These are phyloP conservation scores for Aspergillus tamarii DNA, from an alignment of 2,329 filamentous ascomycete species.

Conservation along the genomic window DNA sequence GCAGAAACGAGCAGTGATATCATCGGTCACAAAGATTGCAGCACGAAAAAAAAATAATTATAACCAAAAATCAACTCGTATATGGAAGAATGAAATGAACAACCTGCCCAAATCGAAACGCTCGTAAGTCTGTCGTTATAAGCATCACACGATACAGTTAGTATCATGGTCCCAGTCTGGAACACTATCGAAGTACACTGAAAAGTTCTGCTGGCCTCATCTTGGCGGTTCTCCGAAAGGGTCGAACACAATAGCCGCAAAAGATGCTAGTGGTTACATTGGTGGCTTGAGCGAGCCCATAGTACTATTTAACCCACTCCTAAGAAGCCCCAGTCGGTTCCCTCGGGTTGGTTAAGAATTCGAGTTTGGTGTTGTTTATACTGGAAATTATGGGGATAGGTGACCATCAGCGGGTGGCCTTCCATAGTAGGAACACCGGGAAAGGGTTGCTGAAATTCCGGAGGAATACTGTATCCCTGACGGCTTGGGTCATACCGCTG, in stretches of 20 bases:
- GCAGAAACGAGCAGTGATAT: background rate
- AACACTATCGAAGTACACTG: background rate
- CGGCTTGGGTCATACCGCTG: slow-evolving; percentile 37
- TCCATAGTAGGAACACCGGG: slow-evolving; percentile 33
- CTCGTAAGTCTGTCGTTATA: slow-evolving; percentile 12
- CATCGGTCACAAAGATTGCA: slow-evolving; percentile 1
- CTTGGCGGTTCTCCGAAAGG: background rate
- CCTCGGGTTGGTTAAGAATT: slow-evolving; percentile 42
- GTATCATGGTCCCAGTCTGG: background rate
- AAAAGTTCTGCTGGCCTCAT: background rate
- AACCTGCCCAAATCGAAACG: background rate
- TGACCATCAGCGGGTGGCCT: slow-evolving; percentile 36
- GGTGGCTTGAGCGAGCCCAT: background rate
- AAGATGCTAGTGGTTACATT: background rate
- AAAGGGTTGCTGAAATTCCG: slow-evolving; percentile 35
- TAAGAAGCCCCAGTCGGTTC: slow-evolving; percentile 45
- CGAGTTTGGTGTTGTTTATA: slow-evolving; percentile 37
- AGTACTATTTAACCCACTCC: slow-evolving; percentile 36
- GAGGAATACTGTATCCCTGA: slow-evolving; percentile 32
- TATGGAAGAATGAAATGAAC: background rate
- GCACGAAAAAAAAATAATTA: slow-evolving; percentile 1
- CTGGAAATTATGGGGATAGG: slow-evolving; percentile 36
- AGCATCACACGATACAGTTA: slow-evolving; percentile 9
- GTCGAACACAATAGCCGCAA: background rate
- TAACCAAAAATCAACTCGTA: slow-evolving; percentile 4